Evolutionary conservation across 768 basidiomycete species (phyloP), one percentile per base, ranked within the genome.

Genomic region (Agrocybe praecox): DNA sequence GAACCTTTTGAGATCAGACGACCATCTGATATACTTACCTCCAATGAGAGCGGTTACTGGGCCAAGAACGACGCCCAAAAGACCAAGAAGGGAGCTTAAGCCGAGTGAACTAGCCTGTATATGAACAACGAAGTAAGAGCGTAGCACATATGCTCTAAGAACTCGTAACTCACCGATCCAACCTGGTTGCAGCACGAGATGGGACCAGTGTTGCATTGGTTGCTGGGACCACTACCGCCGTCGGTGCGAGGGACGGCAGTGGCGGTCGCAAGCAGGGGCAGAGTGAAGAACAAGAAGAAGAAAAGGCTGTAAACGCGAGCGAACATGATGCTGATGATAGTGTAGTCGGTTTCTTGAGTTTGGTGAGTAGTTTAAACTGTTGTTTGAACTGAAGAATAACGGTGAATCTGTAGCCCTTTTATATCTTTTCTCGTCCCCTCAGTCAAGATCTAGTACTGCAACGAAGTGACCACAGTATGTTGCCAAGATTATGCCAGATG

Each of bases 121-220:
- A 29, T 29, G 26, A 29, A 9, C 9, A 5, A 5, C 4, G 9
- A 29, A 2, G 17, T 11, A 19, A 11, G 34, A 6, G 2, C 3
- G 36, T 5, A 18, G 17, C 12, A 40, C 14, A 40, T n/a, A 40
- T 15, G 3, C 14, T 14, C 12, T 36, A 44, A 19, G 17, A 32
- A 47, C 17, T 40, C 8, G 6, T n/a, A 12, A 48, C 61, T 34
- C 48, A 65, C 66, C 26, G 21, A 19, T 23, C 63, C 62, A 11
- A 67, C 50, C 21, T 32, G 19, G 57, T 66, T 59, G 60, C 67
- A 69, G 60, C 67, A 69, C 43, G 53, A 47, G 6, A 67, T 1
- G 29, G 50, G 0, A 8, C 67, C 67, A 26, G 60, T 61, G 53
- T 61, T 63, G 61, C 67, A 66, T 24, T 61, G 56, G 56, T 54